Percentiles rank a stretch among this genome's conserved stretches.
Evolutionary conservation across 192 early-diverging fungal genomes (phyloP).

Genomic region (Backusella luteola): DNA sequence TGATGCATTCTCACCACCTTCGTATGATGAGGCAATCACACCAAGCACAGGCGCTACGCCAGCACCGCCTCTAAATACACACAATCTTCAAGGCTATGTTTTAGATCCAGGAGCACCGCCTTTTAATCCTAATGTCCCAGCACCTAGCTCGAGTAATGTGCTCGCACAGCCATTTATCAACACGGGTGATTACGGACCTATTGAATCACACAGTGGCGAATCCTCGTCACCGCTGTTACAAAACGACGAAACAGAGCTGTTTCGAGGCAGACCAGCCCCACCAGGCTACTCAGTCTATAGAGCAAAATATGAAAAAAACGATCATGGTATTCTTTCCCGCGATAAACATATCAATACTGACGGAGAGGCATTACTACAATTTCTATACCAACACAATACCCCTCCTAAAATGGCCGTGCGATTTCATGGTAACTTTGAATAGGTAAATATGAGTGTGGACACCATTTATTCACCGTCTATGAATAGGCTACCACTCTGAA

Average conservation of each 20-base stretch:
- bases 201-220: background rate
- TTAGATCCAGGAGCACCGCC: background rate
- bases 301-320: slow-evolving; percentile 15
- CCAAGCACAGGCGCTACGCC: background rate
- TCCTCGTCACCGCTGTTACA: background rate
- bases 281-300: slow-evolving; percentile 32
- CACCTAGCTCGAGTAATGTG: background rate
- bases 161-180: background rate
- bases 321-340: slow-evolving; percentile 27
- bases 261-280: slow-evolving; percentile 21
- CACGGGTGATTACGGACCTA: background rate
- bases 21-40: slow-evolving; percentile 17
- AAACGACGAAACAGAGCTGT: background rate
- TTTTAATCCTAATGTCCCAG: background rate
- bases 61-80: background rate
- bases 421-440: background rate
- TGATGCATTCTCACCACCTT: background rate
- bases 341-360: slow-evolving; percentile 38
- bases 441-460: background rate
- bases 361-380: slow-evolving; percentile 33
- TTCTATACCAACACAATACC: slow-evolving; percentile 33
- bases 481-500: slow-evolving; percentile 32
- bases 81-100: slow-evolving; percentile 6
- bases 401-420: slow-evolving; percentile 25
- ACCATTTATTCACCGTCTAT: background rate